Evolutionary conservation across 768 basidiomycete genomes (phyloP).

Genomic region (Mycena galopus): DNA sequence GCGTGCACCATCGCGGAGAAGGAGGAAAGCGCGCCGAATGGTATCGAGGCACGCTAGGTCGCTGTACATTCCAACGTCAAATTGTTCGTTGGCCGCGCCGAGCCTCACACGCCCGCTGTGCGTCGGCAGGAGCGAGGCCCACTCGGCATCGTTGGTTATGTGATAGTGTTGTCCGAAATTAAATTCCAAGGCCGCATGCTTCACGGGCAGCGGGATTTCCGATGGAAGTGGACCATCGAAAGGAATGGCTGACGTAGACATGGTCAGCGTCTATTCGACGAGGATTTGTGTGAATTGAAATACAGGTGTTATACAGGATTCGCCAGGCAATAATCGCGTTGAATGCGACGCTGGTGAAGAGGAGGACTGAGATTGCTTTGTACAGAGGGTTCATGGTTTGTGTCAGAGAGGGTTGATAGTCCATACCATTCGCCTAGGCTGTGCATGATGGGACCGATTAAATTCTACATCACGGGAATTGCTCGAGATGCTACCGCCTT

Average conservation of each 20-base stretch:
- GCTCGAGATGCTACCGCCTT: no score
- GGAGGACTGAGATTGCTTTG: no score
- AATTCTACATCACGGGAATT: no score
- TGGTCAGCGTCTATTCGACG: no score
- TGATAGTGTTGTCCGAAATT: constrained; percentile 99
- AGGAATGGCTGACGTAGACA: not conserved
- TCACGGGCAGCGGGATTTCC: constrained; percentile 15
- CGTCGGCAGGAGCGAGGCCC: constrained; percentile 97
- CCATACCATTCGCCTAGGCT: no score
- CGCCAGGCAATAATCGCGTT: no score
- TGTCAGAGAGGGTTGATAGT: no score
- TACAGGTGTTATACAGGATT: no score
- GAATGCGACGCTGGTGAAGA: no score
- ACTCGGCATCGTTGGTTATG: constrained; percentile 87
- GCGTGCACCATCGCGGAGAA: constrained; percentile 87
- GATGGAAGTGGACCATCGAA: constrained; percentile 8
- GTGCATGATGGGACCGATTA: no score
- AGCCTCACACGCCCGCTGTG: constrained; percentile 95
- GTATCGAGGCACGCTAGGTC: constrained; percentile 95
- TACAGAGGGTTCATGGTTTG: no score
- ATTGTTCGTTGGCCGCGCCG: constrained; percentile 74
- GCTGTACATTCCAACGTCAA: constrained; percentile 76
- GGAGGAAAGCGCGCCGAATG: constrained; percentile 83
- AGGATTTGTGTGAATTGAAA: no score
- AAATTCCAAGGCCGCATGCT: constrained; percentile 13